These are phyloP conservation scores for Penicillium sp. DNA, from an alignment of 2,329 filamentous ascomycete genomes.

Conservation along the genomic window DNA sequence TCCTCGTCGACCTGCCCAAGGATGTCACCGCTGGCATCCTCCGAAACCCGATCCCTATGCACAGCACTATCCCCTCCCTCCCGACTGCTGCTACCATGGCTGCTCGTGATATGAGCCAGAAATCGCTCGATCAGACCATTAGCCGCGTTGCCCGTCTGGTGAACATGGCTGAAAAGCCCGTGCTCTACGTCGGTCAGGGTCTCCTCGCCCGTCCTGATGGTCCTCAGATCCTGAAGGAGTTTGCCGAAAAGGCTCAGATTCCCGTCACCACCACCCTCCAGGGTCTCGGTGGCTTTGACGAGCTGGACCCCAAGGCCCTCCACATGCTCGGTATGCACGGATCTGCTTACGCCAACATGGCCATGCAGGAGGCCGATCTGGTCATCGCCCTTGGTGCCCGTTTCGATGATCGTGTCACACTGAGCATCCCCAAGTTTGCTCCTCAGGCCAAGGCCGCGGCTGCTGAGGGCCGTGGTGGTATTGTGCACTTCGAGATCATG, in stretches of 20 bases:
- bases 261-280: conserved; percentile 95
- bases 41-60: conserved; percentile 75
- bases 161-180: conserved; percentile 85
- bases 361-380: conserved; percentile 93
- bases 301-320: conserved; percentile 86
- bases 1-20: conserved; percentile 93
- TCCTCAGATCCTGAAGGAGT: conserved; percentile 70
- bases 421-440: conserved; percentile 77
- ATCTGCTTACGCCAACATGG: conserved; percentile 93
- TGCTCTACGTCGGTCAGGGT: conserved; percentile 93
- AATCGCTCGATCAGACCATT: conserved; percentile 70
- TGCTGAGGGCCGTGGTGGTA: conserved; percentile 79
- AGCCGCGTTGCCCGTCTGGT: conserved; percentile 73
- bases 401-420: conserved; percentile 93
- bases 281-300: conserved; percentile 86
- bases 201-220: conserved; percentile 76
- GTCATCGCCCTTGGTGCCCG: conserved; percentile 91
- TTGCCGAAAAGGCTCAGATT: conserved; percentile 85
- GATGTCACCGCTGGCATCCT: conserved; percentile 87
- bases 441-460: conserved; percentile 82
- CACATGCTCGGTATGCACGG: conserved; percentile 99
- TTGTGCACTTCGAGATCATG: conserved; percentile 97
- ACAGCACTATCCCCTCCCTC: conserved; percentile 67
- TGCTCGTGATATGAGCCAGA: conserved; percentile 66
- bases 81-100: conserved; percentile 82